Evolutionary conservation across 169 alveolate species (phyloP).

Genomic region (Plasmodium adleri): DNA sequence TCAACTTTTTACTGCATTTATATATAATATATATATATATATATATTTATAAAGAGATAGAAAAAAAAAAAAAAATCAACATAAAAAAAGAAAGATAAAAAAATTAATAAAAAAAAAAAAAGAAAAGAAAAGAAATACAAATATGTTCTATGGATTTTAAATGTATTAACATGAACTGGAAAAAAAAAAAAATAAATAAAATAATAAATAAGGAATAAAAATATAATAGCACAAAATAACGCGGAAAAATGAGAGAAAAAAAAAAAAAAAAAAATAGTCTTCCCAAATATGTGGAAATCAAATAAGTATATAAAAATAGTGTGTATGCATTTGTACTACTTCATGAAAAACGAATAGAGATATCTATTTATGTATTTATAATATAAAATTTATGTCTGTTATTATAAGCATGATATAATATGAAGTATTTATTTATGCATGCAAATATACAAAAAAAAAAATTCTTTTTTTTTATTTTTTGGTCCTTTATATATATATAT

Average conservation of each 20-base stretch:
- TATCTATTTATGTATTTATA: background rate
- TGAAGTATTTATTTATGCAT: conserved; percentile 5
- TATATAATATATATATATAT: too few species aligned
- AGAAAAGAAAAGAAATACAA: background rate
- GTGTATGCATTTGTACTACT: background rate
- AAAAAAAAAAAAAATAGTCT: conserved; percentile 8
- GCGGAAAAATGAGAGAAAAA: background rate
- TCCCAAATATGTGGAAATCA: conserved; percentile 1
- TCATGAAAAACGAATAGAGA: background rate
- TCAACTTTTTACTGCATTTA: too few species aligned
- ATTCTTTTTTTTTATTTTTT: too few species aligned
- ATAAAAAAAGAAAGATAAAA: background rate
- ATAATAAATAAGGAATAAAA: background rate
- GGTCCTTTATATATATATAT: too few species aligned
- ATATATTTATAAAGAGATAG: too few species aligned
- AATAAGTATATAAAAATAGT: background rate
- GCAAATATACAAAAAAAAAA: conserved; percentile 1
- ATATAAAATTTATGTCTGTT: background rate
- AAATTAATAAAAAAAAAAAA: conserved; percentile 2
- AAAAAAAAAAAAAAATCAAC: too few species aligned
- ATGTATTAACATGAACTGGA: too few species aligned
- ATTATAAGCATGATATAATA: background rate
- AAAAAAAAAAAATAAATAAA: background rate
- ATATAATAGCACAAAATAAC: background rate
- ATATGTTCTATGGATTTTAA: too few species aligned